phyloP scores from a whole-genome alignment of 2,329 filamentous ascomycete genomes.

The Pestalotiopsis sp. region DNA sequence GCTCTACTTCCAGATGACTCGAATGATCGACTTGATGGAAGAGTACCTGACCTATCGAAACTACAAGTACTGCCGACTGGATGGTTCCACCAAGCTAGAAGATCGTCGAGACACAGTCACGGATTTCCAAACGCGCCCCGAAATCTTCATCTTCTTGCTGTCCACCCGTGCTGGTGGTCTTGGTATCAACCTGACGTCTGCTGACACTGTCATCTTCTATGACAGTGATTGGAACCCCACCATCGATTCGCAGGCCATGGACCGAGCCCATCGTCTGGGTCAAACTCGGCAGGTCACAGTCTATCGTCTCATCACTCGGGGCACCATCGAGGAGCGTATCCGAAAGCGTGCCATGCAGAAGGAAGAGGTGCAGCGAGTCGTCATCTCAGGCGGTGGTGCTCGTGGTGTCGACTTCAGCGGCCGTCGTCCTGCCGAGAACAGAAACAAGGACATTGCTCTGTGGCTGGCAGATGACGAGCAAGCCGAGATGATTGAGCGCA shows the following conservation, averaged over 20 bases:
- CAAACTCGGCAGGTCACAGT: slow-evolving; percentile 96
- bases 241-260: slow-evolving; percentile 98
- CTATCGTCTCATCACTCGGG: slow-evolving; percentile 93
- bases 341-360: slow-evolving; percentile 96
- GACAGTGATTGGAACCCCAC: slow-evolving; percentile 99
- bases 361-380: slow-evolving; percentile 96
- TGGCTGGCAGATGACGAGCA: slow-evolving; percentile 98
- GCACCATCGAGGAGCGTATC: slow-evolving; percentile 97
- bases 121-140: slow-evolving; percentile 91
- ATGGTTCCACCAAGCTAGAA: slow-evolving; percentile 95
- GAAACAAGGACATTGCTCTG: slow-evolving; percentile 97
- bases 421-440: slow-evolving; percentile 80
- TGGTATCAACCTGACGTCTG: slow-evolving; percentile 94
- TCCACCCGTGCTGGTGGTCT: slow-evolving; percentile 96
- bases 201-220: slow-evolving; percentile 99
- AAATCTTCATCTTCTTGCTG: slow-evolving; percentile 96
- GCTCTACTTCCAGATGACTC: slow-evolving; percentile 99
- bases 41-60: slow-evolving; percentile 98
- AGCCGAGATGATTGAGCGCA: slow-evolving; percentile 88
- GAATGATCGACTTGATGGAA: slow-evolving; percentile 99
- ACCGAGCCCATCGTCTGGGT: slow-evolving; percentile 94
- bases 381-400: slow-evolving; percentile 86
- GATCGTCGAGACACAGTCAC: slow-evolving; percentile 94
- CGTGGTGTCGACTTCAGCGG: slow-evolving; percentile 96
- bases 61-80: slow-evolving; percentile 96